Evolutionary conservation across 495 filamentous ascomycete species (phyloP), one percentile per base, ranked within the genome.

Genomic region (Chaetomium tenue): DNA sequence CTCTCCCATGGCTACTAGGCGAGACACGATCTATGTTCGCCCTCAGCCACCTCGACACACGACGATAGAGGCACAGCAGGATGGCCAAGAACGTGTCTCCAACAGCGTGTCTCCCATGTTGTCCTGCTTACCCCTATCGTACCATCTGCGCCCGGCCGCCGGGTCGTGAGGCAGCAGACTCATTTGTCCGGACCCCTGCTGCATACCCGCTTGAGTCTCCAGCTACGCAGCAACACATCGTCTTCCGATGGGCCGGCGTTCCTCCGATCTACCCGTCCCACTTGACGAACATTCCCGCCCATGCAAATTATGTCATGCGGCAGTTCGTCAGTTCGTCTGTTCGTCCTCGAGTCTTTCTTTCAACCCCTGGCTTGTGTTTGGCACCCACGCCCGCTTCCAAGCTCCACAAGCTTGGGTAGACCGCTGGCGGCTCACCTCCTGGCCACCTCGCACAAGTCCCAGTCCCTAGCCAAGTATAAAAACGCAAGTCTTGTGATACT

Each of bases 271-370:
- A 8, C 26, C 46, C 46, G 44, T 56, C 30, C 54, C 56, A 61
- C 68, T 60, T 53, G 61, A 60, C 54, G 50, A 57, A 23, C 46
- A 48, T 55, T 55, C 53, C 53, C 52, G 57, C 63, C 51, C 52
- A 60, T 28, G 33, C 54, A 60, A 65, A 65, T 72, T 63, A 57
- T 72, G 72, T 70, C 67, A 72, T 71, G 70, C 68, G 61, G 69
- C 60, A 66, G 56, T 33, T 20, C 57, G n/a, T n/a, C n/a, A n/a
- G n/a, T n/a, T n/a, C n/a, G n/a, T n/a, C n/a, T n/a, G 56, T 33
- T 20, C 57, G 56, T 60, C 1, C 55, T 53, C 56, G 58, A 52
- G 28, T 11, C n/a, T 15, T 23, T 20, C 44, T 63, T 60, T 58
- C 58, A 48, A 42, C 52, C 50, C 51, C 53, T 30, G 48, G 54